Evolutionary conservation across 129 eudicot species (phyloP), one percentile per base, ranked within the genome.

Genomic region (Lonicera japonica): DNA sequence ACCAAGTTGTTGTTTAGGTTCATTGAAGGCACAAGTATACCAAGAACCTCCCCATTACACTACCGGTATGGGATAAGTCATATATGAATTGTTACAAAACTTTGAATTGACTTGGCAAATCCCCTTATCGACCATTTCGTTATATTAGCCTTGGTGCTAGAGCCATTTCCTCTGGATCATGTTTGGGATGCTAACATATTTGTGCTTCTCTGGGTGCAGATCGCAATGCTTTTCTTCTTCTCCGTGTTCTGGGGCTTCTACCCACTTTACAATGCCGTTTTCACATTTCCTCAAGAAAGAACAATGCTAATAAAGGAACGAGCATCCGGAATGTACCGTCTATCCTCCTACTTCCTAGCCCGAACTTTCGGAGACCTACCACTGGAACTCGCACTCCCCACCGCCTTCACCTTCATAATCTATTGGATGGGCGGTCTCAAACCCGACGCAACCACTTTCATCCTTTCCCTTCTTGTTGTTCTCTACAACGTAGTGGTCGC

Each of bases 391-490:
- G 95, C 92, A 62, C 82, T 94, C n/a, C 99, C 99, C 67, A 94
- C 92, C 2, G 92, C 96, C 51, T 94, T 94, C 29, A 89, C 95
- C 14, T 80, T 85, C 83, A 94, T 94, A 64, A 68, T 94, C 63
- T 94, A 94, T 61, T 94, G 99, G 98, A 94, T 94, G 99, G 99
- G 99, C 8, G 99, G 98, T 54, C 85, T 94, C 43, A 94, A 88
- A 68, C 85, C 99, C 7, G 82, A 85, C 56, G 92, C 95, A 1
- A 50, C 58, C 54, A 83, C 88, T 54, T 94, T 94, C 40, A 72
- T 85, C 75, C 89, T 94, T 50, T 82, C 99, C 65, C 95, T 94
- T 60, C 85, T 88, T 12, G 79, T 83, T 1, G 99, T 94, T 55
- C 96, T 94, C 63, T 88, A 80, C 78, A 94, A 82, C 47, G 99